Percentiles rank a stretch among this genome's conserved stretches.
Evolutionary conservation across 1,284 basidiomycete species (phyloP).

Genomic region (Tylopilus orsonianus): DNA sequence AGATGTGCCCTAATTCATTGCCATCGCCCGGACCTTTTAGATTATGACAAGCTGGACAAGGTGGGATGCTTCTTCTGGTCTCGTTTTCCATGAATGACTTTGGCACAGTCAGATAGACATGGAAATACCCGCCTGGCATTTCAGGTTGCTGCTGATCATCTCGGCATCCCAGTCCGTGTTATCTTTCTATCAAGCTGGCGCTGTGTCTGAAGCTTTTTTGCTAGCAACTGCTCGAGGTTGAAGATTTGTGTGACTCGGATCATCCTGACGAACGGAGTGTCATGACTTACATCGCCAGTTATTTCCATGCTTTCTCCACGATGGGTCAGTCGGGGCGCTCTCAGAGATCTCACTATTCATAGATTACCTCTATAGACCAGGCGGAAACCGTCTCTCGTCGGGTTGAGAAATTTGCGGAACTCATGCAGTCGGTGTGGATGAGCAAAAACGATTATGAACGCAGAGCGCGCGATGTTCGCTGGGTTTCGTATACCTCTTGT

Average conservation of each 20-base stretch:
- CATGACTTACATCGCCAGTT: constrained; percentile 95
- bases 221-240: constrained; percentile 93
- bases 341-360: background rate
- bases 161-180: constrained; percentile 82
- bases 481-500: background rate
- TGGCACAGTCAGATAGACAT: constrained; percentile 63
- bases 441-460: constrained; percentile 92
- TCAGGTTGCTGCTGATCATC: constrained; percentile 79
- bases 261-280: constrained; percentile 94
- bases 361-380: constrained; percentile 63
- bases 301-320: constrained; percentile 96
- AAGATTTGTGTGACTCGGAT: constrained; percentile 88
- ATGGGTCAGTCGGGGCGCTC: constrained; percentile 65
- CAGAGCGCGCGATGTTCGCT: constrained; percentile 69
- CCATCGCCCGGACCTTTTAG: constrained; percentile 92
- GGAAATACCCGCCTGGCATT: constrained; percentile 87
- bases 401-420: constrained; percentile 94
- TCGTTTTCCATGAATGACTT: constrained; percentile 4
- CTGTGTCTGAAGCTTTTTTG: constrained; percentile 6
- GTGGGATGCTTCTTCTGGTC: constrained; percentile 35
- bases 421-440: constrained; percentile 88
- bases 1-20: constrained; percentile 97
- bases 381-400: constrained; percentile 91
- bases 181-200: constrained; percentile 3
- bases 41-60: constrained; percentile 85